A percentile compares a stretch with the other conserved stretches of the same genome.
phyloP scores from a whole-genome alignment of 2,329 filamentous ascomycete species.

The Trichoderma pleuroti region DNA sequence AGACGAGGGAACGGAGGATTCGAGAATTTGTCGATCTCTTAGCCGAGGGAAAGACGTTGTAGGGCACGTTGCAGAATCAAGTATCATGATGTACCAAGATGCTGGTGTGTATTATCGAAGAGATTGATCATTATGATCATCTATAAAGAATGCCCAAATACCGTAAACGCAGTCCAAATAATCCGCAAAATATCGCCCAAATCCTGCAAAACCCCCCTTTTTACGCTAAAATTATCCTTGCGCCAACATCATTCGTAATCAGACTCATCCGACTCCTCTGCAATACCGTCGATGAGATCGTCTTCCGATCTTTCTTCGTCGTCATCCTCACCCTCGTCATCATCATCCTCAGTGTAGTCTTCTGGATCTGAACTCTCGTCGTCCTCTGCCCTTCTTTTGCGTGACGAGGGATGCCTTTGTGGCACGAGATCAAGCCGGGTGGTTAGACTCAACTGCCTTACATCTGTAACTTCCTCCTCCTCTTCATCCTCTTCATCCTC shows the following conservation, averaged over 20 bases:
- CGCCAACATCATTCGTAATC: constrained; percentile 4
- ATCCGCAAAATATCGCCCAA: background rate
- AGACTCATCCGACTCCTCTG: constrained; percentile 33
- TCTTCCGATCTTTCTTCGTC: constrained; percentile 25
- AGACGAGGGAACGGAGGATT: constrained; percentile 36
- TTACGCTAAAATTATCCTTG: background rate
- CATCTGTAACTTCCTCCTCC: constrained; percentile 19
- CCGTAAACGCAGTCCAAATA: background rate
- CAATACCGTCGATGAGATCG: constrained; percentile 33
- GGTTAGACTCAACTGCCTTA: constrained; percentile 23
- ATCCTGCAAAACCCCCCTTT: background rate
- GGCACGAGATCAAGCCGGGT: constrained; percentile 25
- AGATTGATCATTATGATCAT: background rate
- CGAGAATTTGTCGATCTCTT: constrained; percentile 40
- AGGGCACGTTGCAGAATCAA: background rate
- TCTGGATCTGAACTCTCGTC: background rate
- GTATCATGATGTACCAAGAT: background rate
- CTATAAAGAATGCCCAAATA: background rate
- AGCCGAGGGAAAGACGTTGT: constrained; percentile 32
- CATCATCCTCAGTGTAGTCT: constrained; percentile 20
- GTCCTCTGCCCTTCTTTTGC: background rate
- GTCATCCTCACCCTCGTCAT: constrained; percentile 19
- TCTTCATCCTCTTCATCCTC: constrained; percentile 16
- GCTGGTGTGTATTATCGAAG: background rate
- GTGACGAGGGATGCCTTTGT: constrained; percentile 18